These are phyloP conservation scores for Rhodotorula glutinis DNA, from an alignment of 1,284 basidiomycete genomes.

Conservation along the genomic window DNA sequence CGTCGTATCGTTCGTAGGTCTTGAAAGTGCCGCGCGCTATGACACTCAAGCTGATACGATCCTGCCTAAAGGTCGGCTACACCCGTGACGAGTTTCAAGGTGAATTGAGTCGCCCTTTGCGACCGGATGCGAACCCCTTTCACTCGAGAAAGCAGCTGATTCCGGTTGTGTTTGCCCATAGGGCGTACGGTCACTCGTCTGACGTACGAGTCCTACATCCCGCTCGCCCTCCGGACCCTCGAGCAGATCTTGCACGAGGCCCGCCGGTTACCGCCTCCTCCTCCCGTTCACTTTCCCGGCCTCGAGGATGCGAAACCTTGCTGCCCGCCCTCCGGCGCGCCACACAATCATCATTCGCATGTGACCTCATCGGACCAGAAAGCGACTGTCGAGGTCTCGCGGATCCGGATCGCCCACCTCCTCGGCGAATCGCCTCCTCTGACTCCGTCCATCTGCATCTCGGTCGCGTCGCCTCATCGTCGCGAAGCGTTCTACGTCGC, in stretches of 20 bases:
- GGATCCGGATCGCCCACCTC: constrained; percentile 32
- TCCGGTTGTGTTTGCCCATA: no score
- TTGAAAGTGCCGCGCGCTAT: background rate
- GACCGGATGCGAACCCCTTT: no score
- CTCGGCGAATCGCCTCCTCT: constrained; percentile 38
- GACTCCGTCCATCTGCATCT: constrained; percentile 44
- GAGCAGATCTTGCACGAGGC: constrained; percentile 18
- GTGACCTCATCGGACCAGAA: background rate
- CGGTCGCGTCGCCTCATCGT: constrained; percentile 67
- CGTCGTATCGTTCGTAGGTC: constrained; percentile 45
- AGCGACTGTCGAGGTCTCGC: constrained; percentile 24
- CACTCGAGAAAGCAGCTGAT: no score
- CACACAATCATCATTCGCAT: background rate
- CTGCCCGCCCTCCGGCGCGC: constrained; percentile 2
- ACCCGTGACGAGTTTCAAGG: constrained; percentile 63
- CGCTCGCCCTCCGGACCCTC: constrained; percentile 75
- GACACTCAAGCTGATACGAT: background rate
- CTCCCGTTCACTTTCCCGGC: background rate
- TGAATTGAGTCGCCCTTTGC: no score
- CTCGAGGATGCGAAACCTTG: background rate
- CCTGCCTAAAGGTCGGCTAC: constrained; percentile 64
- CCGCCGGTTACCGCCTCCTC: constrained; percentile 14
- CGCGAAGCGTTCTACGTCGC: constrained; percentile 75
- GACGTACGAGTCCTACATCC: constrained; percentile 75
- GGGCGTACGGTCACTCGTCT: constrained; percentile 68